These are phyloP conservation scores for Phaseolus coccineus DNA, from an alignment of 331 rosid species.

Conservation along the genomic window DNA sequence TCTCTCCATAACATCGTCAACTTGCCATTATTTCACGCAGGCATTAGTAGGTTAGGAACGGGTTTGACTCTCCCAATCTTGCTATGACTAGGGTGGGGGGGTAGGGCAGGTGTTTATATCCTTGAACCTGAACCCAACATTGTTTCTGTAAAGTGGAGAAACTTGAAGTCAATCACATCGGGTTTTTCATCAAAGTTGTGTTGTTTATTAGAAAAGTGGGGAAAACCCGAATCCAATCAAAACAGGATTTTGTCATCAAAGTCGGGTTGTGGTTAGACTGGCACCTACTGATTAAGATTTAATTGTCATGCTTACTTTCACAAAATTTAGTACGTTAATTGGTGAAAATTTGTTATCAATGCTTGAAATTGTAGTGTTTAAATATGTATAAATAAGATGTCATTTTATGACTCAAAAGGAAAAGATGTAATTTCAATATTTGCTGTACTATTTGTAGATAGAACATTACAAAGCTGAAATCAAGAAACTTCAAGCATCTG, in stretches of 20 bases:
- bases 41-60: background rate
- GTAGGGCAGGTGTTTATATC: background rate
- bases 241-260: background rate
- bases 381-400: conserved; percentile 18
- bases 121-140: background rate
- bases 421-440: conserved; percentile 10
- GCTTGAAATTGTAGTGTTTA: conserved; percentile 12
- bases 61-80: background rate
- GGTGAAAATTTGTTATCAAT: background rate
- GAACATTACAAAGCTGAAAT: conserved; percentile 72
- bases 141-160: background rate
- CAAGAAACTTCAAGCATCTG: conserved; percentile 81
- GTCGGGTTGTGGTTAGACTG: background rate
- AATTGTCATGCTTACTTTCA: background rate
- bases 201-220: background rate
- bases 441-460: conserved; percentile 55
- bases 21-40: background rate
- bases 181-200: background rate
- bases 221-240: background rate
- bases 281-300: background rate
- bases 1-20: background rate
- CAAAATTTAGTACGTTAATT: background rate
- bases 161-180: background rate
- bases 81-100: background rate
- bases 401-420: conserved; percentile 7